Conservation (phyloP, 192 early-diverging fungal species). For the Glomus cerebriforme region DNA sequence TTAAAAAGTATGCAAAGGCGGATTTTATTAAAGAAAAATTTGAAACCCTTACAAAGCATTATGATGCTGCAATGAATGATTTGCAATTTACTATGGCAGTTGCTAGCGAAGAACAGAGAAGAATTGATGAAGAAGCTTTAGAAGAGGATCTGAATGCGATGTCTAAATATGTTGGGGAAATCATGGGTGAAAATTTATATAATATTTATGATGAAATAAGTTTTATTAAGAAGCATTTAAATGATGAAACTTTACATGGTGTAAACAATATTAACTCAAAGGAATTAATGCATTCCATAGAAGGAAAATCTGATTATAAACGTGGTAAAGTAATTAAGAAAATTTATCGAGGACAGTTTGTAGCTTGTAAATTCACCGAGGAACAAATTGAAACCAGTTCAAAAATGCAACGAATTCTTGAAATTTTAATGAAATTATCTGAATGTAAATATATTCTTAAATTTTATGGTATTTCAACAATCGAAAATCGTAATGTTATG, state of each 20-base stretch:
- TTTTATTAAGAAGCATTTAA: no score
- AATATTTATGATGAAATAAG: no score
- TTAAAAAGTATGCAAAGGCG: not conserved
- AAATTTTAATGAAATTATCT: not conserved
- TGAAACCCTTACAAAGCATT: not conserved
- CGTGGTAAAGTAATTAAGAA: not conserved
- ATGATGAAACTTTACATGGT: no score
- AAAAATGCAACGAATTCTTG: not conserved
- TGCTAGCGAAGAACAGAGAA: conserved; percentile 1
- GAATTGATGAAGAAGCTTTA: not conserved
- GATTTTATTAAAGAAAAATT: not conserved
- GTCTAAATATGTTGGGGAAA: not conserved
- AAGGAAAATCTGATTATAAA: not conserved
- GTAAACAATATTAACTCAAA: not conserved
- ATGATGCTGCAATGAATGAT: not conserved
- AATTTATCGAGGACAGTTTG: not conserved
- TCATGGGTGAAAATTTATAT: no score
- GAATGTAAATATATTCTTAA: conserved; percentile 10
- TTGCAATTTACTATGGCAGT: conserved; percentile 1
- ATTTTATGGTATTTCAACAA: not conserved
- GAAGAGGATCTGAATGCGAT: not conserved
- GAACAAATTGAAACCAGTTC: not conserved
- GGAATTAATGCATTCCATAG: not conserved
- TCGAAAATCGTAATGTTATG: not conserved
- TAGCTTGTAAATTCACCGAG: not conserved